Percentiles rank a stretch among this genome's conserved stretches.
Evolutionary conservation across 2,329 filamentous ascomycete species (phyloP).

Genomic region (Aplosporella prunicola): DNA sequence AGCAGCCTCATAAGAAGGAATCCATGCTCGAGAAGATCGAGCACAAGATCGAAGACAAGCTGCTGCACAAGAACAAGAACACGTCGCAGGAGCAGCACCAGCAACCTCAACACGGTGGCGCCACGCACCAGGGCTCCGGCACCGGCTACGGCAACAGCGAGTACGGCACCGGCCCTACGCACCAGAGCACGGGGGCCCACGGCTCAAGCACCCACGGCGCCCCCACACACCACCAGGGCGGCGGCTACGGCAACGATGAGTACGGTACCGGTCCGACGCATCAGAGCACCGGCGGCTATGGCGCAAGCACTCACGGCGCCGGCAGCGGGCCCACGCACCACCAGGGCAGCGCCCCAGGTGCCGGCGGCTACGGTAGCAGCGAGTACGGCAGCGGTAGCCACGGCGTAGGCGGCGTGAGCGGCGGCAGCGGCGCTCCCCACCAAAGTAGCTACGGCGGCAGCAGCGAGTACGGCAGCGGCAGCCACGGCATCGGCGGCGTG

Average conservation of each 20-base stretch:
- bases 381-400: no score
- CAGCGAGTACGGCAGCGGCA: no score
- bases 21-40: constrained; percentile 7
- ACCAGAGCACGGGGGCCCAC: no score
- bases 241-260: background rate
- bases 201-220: no score
- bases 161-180: constrained; percentile 1
- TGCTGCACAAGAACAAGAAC: background rate
- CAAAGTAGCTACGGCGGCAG: background rate
- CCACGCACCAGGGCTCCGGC: background rate
- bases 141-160: constrained; percentile 1
- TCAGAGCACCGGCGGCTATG: no score
- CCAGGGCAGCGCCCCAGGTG: no score
- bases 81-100: background rate
- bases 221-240: constrained; percentile 1
- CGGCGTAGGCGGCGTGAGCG: background rate
- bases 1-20: constrained; percentile 5
- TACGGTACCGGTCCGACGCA: no score
- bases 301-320: no score
- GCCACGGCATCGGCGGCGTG: background rate
- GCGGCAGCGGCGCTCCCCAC: background rate
- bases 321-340: no score
- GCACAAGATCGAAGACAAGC: constrained; percentile 7
- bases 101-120: background rate
- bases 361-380: no score